Evolutionary conservation across 805 yeast genomes (phyloP).

Genomic region (Wickerhamiella dianesei): DNA sequence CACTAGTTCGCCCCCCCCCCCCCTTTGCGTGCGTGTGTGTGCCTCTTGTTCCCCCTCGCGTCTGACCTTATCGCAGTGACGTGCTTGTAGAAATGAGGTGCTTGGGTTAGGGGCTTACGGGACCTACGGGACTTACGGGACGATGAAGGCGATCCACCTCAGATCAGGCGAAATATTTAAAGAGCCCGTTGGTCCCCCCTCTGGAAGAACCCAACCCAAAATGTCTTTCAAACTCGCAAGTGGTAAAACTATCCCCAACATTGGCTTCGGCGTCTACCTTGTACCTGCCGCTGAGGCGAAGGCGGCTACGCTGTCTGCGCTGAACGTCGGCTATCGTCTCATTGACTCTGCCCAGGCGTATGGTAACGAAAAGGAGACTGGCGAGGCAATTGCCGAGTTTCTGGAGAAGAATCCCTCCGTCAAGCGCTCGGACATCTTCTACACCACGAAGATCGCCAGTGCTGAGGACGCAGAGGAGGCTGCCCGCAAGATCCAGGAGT

Average conservation of each 20-base stretch:
- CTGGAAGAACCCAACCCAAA: neutral
- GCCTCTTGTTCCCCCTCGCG: too few relatives aligned
- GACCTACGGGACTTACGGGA: too few relatives aligned
- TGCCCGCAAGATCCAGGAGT: conserved; percentile 40
- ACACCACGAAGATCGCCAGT: conserved; percentile 68
- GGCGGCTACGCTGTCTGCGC: conserved; percentile 40
- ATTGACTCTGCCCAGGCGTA: conserved; percentile 62
- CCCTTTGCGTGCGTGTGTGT: too few relatives aligned
- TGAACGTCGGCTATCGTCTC: conserved; percentile 54
- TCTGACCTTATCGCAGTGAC: too few relatives aligned
- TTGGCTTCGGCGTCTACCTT: conserved; percentile 22
- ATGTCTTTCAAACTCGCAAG: neutral
- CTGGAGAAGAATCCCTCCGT: conserved; percentile 34
- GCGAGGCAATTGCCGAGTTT: conserved; percentile 44
- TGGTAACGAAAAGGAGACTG: conserved; percentile 48
- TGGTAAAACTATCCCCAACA: conserved; percentile 12
- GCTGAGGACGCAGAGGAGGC: conserved; percentile 43
- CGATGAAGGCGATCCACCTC: neutral
- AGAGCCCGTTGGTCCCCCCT: neutral
- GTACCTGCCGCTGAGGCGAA: conserved; percentile 16
- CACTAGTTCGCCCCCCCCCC: too few relatives aligned
- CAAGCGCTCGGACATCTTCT: conserved; percentile 36
- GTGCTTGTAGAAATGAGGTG: neutral
- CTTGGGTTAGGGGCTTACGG: neutral
- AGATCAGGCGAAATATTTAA: neutral